Evolutionary conservation across 2,329 filamentous ascomycete species (phyloP).

Genomic region (Talaromyces sp.): DNA sequence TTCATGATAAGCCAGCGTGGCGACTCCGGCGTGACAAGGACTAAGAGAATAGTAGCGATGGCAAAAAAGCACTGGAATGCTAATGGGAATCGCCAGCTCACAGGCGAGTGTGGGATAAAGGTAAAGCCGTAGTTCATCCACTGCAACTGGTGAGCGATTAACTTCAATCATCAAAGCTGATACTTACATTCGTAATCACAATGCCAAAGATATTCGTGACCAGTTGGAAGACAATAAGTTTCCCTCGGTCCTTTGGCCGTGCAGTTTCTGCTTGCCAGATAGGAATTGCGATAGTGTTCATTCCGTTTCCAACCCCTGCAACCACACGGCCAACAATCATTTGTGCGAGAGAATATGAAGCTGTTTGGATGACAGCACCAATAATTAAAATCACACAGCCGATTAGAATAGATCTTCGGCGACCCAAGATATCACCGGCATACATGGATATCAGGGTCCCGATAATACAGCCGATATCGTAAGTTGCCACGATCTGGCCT

Average conservation of each 20-base stretch:
- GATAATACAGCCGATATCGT: constrained; percentile 18
- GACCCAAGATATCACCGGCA: constrained; percentile 15
- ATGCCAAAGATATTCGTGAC: constrained; percentile 24
- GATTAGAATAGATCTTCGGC: constrained; percentile 13
- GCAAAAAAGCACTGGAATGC: no score
- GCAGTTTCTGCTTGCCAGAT: neutral
- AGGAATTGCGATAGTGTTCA: neutral
- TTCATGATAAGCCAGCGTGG: neutral
- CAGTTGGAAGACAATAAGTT: constrained; percentile 14
- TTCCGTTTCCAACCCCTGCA: neutral
- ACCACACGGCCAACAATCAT: neutral
- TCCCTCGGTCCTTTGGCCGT: neutral
- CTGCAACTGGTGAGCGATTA: constrained; percentile 17
- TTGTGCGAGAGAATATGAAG: constrained; percentile 13
- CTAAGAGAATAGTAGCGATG: constrained; percentile 23
- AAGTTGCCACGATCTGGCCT: constrained; percentile 18
- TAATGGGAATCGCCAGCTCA: no score
- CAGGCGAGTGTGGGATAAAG: constrained; percentile 17
- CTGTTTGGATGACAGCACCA: constrained; percentile 16
- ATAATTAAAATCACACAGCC: constrained; percentile 16
- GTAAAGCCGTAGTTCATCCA: constrained; percentile 40
- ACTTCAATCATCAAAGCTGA: no score
- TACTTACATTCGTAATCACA: constrained; percentile 20
- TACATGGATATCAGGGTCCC: constrained; percentile 16
- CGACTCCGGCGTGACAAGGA: constrained; percentile 20